These are phyloP conservation scores for Ustilaginoidea virens DNA, from an alignment of 2,329 filamentous ascomycete species.

Conservation along the genomic window DNA sequence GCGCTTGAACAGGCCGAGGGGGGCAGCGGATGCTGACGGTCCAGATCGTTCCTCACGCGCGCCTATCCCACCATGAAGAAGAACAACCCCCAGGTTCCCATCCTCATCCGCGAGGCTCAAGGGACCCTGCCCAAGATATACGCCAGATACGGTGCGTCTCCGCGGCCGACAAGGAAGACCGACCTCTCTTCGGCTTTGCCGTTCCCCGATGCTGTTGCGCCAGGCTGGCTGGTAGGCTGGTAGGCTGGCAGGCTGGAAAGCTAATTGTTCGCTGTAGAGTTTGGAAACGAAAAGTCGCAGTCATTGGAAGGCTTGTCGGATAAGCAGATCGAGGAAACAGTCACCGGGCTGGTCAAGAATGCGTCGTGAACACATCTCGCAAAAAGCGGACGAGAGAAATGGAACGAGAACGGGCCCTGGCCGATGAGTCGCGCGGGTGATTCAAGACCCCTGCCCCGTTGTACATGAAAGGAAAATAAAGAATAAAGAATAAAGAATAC, in stretches of 20 bases:
- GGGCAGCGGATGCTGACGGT: too few species aligned
- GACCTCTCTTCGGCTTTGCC: too few species aligned
- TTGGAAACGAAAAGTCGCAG: conserved; percentile 41
- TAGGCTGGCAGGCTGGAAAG: neutral
- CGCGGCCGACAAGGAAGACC: too few species aligned
- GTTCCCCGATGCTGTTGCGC: too few species aligned
- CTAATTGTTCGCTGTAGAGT: conserved; percentile 20
- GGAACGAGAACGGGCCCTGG: too few species aligned
- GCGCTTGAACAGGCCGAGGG: too few species aligned
- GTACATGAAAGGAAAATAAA: neutral
- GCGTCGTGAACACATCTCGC: conserved; percentile 3
- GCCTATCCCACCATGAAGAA: conserved; percentile 99
- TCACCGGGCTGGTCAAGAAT: conserved; percentile 36
- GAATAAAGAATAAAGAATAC: neutral
- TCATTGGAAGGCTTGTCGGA: conserved; percentile 43
- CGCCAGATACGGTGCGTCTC: conserved; percentile 66
- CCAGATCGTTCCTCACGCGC: conserved; percentile 73
- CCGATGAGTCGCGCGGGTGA: too few species aligned
- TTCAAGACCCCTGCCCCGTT: too few species aligned
- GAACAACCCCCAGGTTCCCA: conserved; percentile 87
- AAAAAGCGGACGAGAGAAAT: too few species aligned
- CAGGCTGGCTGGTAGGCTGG: too few species aligned
- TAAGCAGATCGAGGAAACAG: conserved; percentile 45
- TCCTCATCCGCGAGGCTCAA: conserved; percentile 83
- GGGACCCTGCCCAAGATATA: conserved; percentile 76